These are phyloP conservation scores for Scenedesmus sp. DNA, from an alignment of 163 green algal species.

Conservation along the genomic window DNA sequence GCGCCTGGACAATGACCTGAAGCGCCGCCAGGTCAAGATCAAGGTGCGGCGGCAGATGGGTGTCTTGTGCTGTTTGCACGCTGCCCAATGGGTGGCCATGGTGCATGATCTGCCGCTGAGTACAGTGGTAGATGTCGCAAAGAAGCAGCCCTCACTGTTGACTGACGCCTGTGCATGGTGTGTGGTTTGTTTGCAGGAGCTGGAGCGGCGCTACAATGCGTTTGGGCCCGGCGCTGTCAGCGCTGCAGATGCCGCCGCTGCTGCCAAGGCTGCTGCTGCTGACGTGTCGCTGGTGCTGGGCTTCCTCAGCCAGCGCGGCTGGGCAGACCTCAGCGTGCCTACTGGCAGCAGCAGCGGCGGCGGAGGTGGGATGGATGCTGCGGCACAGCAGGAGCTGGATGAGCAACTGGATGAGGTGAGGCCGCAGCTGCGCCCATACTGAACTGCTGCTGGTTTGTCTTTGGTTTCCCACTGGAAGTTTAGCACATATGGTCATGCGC, in stretches of 20 bases:
- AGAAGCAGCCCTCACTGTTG: no score
- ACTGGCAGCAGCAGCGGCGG: slow-evolving; percentile 5
- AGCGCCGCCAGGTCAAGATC: slow-evolving; percentile 54
- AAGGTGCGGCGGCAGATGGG: neutral
- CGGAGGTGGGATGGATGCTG: neutral
- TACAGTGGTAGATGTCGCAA: no score
- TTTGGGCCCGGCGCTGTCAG: neutral
- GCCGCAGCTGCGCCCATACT: no score
- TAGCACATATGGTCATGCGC: neutral
- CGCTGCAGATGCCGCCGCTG: slow-evolving; percentile 14
- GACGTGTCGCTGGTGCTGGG: slow-evolving; percentile 21
- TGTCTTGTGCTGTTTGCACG: no score
- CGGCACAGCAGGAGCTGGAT: slow-evolving; percentile 26
- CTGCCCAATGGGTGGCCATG: no score
- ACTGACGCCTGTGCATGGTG: neutral
- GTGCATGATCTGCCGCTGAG: no score
- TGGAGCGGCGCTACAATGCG: slow-evolving; percentile 47
- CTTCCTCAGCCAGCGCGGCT: slow-evolving; percentile 40
- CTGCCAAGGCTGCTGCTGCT: slow-evolving; percentile 22
- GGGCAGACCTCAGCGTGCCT: slow-evolving; percentile 8
- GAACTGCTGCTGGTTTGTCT: no score
- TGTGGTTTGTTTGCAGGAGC: slow-evolving; percentile 35
- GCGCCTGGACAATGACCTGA: slow-evolving; percentile 59
- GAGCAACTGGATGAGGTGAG: slow-evolving; percentile 32
- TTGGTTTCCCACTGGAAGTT: no score